Evolutionary conservation across 257 asterid species (phyloP), one percentile per base, ranked within the genome.

Genomic region (Apocynum venetum): DNA sequence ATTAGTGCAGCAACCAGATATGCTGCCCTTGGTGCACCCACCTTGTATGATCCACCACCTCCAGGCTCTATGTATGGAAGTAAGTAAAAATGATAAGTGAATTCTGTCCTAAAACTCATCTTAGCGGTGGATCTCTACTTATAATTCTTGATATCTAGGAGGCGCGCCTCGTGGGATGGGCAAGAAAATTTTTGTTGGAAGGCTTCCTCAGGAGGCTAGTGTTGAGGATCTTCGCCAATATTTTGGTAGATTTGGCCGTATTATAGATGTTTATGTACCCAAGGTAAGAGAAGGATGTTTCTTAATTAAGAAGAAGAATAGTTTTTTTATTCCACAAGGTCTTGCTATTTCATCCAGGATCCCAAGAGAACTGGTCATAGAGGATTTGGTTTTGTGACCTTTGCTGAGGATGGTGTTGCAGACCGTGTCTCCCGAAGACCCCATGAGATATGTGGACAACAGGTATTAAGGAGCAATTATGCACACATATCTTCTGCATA

Each of bases 151-250:
- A 71, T 78, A 66, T 44, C 72, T 77, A 89, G 96, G 97, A 44
- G 77, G 83, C 25, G 78, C 89, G 25, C 83, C 94, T 79, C 97
- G 96, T 83, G 97, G 97, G 76, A 86, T 93, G 97, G 97, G 99
- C 74, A 89, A 89, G 74, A 96, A 96, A 88, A 93, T 96, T 65
- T 96, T 93, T 84, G 95, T 96, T 72, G 99, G 99, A 51, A 90
- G 98, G 87, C 99, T 93, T 74, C 99, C 99, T 81, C 99, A 96
- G 84, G 99, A 96, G 88, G 99, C 99, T 65, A 87, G 91, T 77
- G 88, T 68, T 31, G 99, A 96, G 72, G 99, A 93, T 87, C 97
- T 96, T 75, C 99, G 97, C 72, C 95, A 87, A 71, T 91, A 96
- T 83, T 96, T 96, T 80, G 98, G 97, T 73, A 87, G 97, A 90